phyloP scores from a whole-genome alignment of 371 early-diverging fungal species.

The Phascolomyces articulosus region DNA sequence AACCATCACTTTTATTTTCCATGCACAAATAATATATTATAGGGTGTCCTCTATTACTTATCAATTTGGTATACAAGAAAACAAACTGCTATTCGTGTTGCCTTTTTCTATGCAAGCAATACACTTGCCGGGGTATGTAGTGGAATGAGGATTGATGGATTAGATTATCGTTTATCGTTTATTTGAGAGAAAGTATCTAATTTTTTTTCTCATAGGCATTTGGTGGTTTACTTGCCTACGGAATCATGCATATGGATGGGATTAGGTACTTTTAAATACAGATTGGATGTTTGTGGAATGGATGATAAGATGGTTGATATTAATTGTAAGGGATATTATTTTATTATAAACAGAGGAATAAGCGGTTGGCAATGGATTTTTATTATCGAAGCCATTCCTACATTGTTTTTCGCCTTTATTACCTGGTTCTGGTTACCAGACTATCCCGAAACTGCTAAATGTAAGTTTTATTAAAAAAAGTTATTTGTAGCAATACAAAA shows the following conservation, averaged over 20 bases:
- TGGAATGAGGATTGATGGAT: background rate
- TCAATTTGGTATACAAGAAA: conserved; percentile 52
- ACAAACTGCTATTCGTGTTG: conserved; percentile 75
- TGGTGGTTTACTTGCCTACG: conserved; percentile 34
- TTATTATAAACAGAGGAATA: conserved; percentile 15
- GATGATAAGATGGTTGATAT: too few relatives aligned
- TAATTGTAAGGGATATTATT: too few relatives aligned
- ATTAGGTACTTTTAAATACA: background rate
- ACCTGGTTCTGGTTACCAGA: conserved; percentile 69
- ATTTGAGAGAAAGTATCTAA: background rate
- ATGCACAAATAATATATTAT: background rate
- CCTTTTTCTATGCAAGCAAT: conserved; percentile 64
- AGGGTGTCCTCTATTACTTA: conserved; percentile 49
- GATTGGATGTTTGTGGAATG: too few relatives aligned
- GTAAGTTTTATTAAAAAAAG: background rate
- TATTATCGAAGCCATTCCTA: conserved; percentile 74
- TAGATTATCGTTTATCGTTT: background rate
- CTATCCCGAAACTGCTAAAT: conserved; percentile 65
- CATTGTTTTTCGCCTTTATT: conserved; percentile 60
- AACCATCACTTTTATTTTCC: too few relatives aligned
- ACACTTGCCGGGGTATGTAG: conserved; percentile 69
- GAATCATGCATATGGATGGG: conserved; percentile 64
- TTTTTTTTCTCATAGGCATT: background rate
- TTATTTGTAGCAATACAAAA: too few relatives aligned
- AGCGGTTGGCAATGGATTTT: conserved; percentile 73